Conservation (phyloP, 257 asterid species). For the Solanum pennellii region DNA sequence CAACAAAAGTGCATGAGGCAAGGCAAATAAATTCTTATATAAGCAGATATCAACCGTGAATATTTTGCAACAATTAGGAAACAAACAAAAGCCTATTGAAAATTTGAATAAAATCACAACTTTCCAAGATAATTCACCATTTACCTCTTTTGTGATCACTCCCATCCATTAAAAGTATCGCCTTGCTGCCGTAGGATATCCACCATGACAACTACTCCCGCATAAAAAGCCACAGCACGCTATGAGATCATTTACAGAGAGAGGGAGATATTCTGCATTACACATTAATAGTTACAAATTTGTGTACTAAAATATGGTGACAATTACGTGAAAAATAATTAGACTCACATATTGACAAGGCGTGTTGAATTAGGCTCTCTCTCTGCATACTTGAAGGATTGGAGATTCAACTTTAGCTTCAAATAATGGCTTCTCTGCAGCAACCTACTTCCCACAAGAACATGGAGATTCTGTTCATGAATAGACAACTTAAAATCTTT, state of each 20-base stretch:
- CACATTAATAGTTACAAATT: not conserved
- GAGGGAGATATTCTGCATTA: slow-evolving; percentile 47
- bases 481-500: no score
- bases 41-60: no score
- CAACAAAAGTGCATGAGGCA: no score
- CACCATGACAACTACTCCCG: slow-evolving; percentile 93
- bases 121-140: not conserved
- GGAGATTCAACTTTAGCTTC: slow-evolving; percentile 20
- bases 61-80: no score
- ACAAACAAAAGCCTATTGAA: no score
- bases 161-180: slow-evolving; percentile 55
- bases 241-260: slow-evolving; percentile 86
- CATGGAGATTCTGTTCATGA: slow-evolving; percentile 13
- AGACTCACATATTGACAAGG: not conserved
- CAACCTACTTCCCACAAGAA: slow-evolving; percentile 17
- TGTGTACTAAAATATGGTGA: not conserved
- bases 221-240: slow-evolving; percentile 84
- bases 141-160: slow-evolving; percentile 80
- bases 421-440: slow-evolving; percentile 22
- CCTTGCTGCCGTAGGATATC: slow-evolving; percentile 79
- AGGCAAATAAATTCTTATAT: no score
- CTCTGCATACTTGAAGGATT: slow-evolving; percentile 2
- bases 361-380: not conserved
- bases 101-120: no score
- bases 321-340: not conserved